Evolutionary conservation across 768 basidiomycete genomes (phyloP).

Genomic region (Goffeauzyma gilvescens): DNA sequence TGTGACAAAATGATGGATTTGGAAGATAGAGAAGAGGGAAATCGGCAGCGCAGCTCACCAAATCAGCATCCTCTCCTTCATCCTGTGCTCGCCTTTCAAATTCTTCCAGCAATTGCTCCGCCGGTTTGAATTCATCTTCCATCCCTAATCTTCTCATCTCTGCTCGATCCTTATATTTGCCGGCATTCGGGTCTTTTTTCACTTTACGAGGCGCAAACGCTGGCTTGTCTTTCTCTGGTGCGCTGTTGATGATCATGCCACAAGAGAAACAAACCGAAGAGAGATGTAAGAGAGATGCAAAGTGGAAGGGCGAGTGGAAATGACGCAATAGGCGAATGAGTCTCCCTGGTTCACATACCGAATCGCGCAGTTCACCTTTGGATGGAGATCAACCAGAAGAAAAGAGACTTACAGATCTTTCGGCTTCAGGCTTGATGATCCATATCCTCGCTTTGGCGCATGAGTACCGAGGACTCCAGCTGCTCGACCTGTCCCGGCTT

Average conservation of each 20-base stretch:
- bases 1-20: too few species aligned
- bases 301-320: too few species aligned
- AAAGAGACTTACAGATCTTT: constrained; percentile 4
- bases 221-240: constrained; percentile 3
- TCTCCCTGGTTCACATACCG: too few species aligned
- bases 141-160: constrained; percentile 23
- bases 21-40: neutral
- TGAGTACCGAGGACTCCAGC: constrained; percentile 16
- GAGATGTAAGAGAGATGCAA: too few species aligned
- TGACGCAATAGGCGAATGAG: too few species aligned
- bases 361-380: too few species aligned
- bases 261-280: too few species aligned
- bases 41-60: constrained; percentile 32
- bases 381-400: neutral
- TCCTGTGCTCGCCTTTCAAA: constrained; percentile 49
- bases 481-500: constrained; percentile 5
- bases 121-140: constrained; percentile 27
- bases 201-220: constrained; percentile 21
- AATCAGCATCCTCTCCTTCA: constrained; percentile 42
- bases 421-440: constrained; percentile 5
- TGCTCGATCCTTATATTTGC: constrained; percentile 30
- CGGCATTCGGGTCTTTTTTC: constrained; percentile 23
- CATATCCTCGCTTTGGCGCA: constrained; percentile 15
- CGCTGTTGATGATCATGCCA: neutral
- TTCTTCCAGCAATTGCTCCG: constrained; percentile 58